These are phyloP conservation scores for Dactylis glomerata DNA, from an alignment of 176 grass and related monocot genomes.

Conservation along the genomic window DNA sequence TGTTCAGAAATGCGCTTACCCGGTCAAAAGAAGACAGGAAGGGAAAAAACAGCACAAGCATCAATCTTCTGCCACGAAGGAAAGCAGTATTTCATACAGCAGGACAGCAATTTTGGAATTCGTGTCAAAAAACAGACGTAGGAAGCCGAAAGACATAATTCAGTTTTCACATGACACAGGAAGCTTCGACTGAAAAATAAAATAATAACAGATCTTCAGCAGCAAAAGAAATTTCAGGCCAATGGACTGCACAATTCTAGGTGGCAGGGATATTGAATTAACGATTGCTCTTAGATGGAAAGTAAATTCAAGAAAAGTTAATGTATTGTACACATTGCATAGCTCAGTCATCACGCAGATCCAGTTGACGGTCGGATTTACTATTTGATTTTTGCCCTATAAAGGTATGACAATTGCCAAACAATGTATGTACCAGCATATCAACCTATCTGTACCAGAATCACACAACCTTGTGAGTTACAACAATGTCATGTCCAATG, in stretches of 20 bases:
- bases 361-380: background rate
- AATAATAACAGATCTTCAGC: background rate
- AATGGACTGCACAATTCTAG: background rate
- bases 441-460: background rate
- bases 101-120: background rate
- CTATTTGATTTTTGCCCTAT: background rate
- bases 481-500: background rate
- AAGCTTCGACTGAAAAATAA: background rate
- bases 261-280: background rate
- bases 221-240: background rate
- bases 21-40: too few species aligned
- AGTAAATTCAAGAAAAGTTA: background rate
- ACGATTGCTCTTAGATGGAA: background rate
- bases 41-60: background rate
- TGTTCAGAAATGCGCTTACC: too few species aligned
- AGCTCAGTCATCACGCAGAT: background rate
- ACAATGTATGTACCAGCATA: background rate
- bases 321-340: slow-evolving; percentile 1
- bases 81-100: background rate
- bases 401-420: background rate
- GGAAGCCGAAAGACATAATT: background rate
- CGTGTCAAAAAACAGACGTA: background rate
- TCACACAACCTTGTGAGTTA: slow-evolving; percentile 5
- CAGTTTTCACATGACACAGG: background rate
- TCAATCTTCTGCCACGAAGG: background rate